Conservation (phyloP, 495 filamentous ascomycete species). For the Platismatia glauca region DNA sequence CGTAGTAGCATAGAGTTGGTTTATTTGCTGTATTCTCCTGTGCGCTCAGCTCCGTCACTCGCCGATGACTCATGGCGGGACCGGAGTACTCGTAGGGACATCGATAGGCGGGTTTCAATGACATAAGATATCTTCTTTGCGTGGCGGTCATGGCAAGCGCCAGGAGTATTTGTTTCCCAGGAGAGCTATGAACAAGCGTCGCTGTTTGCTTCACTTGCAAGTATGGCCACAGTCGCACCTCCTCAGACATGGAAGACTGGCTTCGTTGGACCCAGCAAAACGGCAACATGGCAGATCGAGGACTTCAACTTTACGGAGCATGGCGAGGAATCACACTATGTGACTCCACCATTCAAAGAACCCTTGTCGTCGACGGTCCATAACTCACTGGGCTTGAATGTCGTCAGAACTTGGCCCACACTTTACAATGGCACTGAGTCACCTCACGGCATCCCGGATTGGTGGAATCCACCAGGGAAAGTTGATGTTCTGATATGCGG, state of each 20-base stretch:
- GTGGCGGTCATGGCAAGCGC: too few species aligned
- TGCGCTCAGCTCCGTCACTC: too few species aligned
- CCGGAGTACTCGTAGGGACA: too few species aligned
- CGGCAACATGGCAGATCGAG: background rate
- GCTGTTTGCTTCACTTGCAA: too few species aligned
- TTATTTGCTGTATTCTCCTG: too few species aligned
- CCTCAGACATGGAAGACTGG: background rate
- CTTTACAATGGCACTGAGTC: conserved; percentile 18
- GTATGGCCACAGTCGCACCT: background rate
- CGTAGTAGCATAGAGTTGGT: too few species aligned
- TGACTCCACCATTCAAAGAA: conserved; percentile 19
- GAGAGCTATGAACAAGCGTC: too few species aligned
- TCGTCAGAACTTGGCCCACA: conserved; percentile 28
- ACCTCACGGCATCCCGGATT: conserved; percentile 26
- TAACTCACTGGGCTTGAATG: conserved; percentile 23
- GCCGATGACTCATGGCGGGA: too few species aligned
- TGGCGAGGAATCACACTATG: background rate
- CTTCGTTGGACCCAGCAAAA: background rate
- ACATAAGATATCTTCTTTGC: too few species aligned
- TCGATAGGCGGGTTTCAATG: too few species aligned
- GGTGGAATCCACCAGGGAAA: conserved; percentile 26
- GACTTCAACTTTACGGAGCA: background rate
- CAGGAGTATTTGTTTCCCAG: too few species aligned
- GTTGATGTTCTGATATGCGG: conserved; percentile 32
- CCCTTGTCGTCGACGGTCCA: conserved; percentile 20